Base-by-base conservation (phyloP, 108 stramenopile species). In the Epipyxis sp. region DNA sequence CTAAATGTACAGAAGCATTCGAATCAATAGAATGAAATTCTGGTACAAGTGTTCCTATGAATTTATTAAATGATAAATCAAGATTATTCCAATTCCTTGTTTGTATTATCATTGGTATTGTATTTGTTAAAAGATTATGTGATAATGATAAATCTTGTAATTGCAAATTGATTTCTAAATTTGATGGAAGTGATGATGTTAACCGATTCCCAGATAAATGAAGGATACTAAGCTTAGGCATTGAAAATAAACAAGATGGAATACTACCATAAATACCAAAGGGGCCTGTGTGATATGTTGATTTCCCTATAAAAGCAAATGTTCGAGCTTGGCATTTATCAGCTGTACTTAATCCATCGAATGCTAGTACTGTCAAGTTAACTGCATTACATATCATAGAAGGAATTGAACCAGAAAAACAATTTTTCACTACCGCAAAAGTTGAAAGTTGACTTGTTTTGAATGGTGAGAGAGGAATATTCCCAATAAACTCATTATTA, bases 141-240 rank as follows among this genome's bases (percentile, higher is more conserved):
- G 71, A 27, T 16, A 74, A 10, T 37, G 20, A 3, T 42, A 74
- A 27, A 37, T 74, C 32, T 13, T 6, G 3, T 6, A 74, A 29
- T 32, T 16, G 27, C 13, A 6, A 3, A 10, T 37, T 27, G 46
- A 50, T 50, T 10, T 27, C 50, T 32, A 74, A 13, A 3, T 46
- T 37, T 6, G 10, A 3, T 34, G 6, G 6, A 3, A 74, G 20
- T 6, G 10, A 13, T 20, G 29, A 20, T 20, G 65, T 68, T 20
- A 68, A 37, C 65, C 16, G 20, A 42, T 74, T 74, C n/a, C 71
- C 34, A 13, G 71, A 74, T 10, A 74, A 6, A 32, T 74, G 71
- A 13, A 74, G 34, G 41, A 39, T 27, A 37, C 43, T 13, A 13
- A 74, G 34, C 13, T 32, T 37, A 10, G 46, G 44, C 3, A 13